These are phyloP conservation scores for Bonia amplexicaulis DNA, from an alignment of 176 grass and related monocot species.

Conservation along the genomic window DNA sequence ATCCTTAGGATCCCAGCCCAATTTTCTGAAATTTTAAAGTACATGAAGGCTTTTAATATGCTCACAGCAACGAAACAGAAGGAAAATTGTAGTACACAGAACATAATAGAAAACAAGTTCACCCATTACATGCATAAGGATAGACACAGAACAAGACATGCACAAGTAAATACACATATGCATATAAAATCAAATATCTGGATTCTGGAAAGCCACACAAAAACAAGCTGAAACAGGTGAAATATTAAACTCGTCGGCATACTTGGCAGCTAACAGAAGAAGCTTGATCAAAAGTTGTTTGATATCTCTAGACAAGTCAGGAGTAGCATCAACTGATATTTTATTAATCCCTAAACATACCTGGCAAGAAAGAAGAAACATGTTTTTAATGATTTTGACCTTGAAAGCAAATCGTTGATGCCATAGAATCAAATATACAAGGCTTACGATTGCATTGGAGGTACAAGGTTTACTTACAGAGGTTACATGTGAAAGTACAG, in stretches of 20 bases:
- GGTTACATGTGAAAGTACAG: constrained; percentile 76
- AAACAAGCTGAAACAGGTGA: constrained; percentile 18
- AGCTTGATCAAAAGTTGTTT: constrained; percentile 78
- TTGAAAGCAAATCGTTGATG: not conserved
- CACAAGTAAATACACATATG: not conserved
- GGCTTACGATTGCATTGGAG: not conserved
- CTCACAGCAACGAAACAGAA: not conserved
- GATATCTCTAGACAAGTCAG: constrained; percentile 57
- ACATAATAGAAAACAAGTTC: not conserved
- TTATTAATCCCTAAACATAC: constrained; percentile 59
- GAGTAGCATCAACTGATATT: constrained; percentile 59
- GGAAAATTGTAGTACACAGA: not conserved
- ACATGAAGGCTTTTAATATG: constrained; percentile 17
- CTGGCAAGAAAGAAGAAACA: constrained; percentile 35
- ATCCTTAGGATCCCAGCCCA: constrained; percentile 78
- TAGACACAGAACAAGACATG: not conserved
- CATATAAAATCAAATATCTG: not conserved
- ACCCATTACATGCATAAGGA: not conserved
- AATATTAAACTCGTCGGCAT: constrained; percentile 24
- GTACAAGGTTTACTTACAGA: constrained; percentile 54
- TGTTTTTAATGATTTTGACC: not conserved
- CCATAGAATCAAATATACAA: not conserved
- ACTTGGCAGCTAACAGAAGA: constrained; percentile 67
- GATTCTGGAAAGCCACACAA: not conserved
- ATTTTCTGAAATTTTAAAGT: constrained; percentile 52